A percentile compares a stretch with the other conserved stretches of the same genome.
phyloP scores from a whole-genome alignment of 495 filamentous ascomycete species.

The Neurospora intermedia region DNA sequence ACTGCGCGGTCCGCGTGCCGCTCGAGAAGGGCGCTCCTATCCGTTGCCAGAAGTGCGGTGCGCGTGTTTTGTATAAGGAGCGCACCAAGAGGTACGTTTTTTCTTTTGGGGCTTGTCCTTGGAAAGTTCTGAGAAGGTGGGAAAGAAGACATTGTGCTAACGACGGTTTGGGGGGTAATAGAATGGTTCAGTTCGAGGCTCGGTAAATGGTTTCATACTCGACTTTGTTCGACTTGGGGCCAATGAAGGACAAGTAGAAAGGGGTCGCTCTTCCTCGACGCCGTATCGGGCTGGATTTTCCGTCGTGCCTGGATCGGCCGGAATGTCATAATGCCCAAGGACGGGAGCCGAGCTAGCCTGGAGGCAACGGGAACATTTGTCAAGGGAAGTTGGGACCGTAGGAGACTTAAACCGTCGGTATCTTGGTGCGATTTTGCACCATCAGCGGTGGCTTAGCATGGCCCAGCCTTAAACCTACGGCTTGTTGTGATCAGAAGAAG shows the following conservation, averaged over 20 bases:
- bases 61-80: constrained; percentile 95
- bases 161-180: constrained; percentile 9
- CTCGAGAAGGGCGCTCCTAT: constrained; percentile 80
- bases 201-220: constrained; percentile 38
- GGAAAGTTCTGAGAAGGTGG: not conserved
- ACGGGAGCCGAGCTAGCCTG: not conserved
- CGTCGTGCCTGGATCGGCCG: not conserved
- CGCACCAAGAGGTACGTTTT: constrained; percentile 77
- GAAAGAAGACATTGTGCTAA: not conserved
- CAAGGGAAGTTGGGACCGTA: not conserved
- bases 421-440: not conserved
- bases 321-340: not conserved
- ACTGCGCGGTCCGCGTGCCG: constrained; percentile 74
- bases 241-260: constrained; percentile 3
- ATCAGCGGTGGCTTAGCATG: not conserved
- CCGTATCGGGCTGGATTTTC: not conserved
- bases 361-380: not conserved
- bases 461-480: not conserved
- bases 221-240: constrained; percentile 5
- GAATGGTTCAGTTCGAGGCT: constrained; percentile 98
- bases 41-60: constrained; percentile 91
- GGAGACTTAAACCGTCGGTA: not conserved
- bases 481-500: not conserved
- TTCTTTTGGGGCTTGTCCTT: no score
- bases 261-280: not conserved